These are phyloP conservation scores for Cornus kousa DNA, from an alignment of 148 eudicot species.

Conservation along the genomic window DNA sequence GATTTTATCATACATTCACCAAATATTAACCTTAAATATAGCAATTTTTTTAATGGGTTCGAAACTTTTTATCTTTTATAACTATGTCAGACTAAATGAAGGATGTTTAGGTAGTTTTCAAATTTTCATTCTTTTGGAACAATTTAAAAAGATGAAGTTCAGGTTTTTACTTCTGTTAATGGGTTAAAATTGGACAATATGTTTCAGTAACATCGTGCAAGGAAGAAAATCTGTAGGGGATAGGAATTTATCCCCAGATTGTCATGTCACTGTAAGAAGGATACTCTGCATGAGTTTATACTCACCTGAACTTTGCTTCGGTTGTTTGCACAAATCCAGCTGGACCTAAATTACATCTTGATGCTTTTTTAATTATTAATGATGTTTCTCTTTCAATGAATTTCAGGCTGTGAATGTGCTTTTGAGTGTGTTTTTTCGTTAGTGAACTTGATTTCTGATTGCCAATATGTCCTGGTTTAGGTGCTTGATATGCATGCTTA, in stretches of 20 bases:
- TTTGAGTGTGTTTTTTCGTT: background rate
- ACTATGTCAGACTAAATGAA: background rate
- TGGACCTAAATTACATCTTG: background rate
- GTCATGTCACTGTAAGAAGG: background rate
- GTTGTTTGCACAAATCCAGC: background rate
- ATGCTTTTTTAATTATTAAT: background rate
- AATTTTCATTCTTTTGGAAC: background rate
- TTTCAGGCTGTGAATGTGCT: background rate
- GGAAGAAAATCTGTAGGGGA: background rate
- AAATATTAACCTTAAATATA: background rate
- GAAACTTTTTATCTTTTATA: background rate
- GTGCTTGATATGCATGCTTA: constrained; percentile 87
- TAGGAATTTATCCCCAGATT: background rate
- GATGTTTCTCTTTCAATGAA: background rate
- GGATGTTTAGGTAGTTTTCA: background rate
- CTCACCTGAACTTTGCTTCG: background rate
- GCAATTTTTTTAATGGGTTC: background rate
- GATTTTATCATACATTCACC: background rate
- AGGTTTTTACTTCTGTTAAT: background rate
- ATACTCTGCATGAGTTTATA: background rate
- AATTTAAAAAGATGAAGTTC: background rate
- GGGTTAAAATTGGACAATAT: background rate
- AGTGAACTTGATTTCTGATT: constrained; percentile 5
- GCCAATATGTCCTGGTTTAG: constrained; percentile 28
- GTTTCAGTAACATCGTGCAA: background rate